Evolutionary conservation across 2,329 filamentous ascomycete genomes (phyloP).

Genomic region (Epichloe hybrida): DNA sequence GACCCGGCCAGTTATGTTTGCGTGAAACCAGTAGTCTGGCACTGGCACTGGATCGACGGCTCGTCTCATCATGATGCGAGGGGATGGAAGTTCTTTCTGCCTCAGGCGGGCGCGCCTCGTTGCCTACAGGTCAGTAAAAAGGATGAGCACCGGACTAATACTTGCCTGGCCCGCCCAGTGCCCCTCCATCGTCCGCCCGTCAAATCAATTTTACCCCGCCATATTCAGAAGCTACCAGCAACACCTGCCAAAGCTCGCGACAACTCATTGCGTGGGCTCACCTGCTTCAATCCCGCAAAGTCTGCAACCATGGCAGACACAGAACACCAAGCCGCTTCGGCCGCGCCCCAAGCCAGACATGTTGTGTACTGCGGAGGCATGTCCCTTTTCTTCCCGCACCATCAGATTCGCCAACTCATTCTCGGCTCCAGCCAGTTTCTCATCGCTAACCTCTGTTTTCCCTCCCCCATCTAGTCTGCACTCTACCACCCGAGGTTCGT

Average conservation of each 20-base stretch:
- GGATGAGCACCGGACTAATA: too few species aligned
- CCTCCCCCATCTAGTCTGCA: constrained; percentile 38
- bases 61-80: too few species aligned
- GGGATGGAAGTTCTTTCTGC: too few species aligned
- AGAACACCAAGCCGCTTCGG: constrained; percentile 29
- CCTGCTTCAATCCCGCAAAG: constrained; percentile 5
- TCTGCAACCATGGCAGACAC: constrained; percentile 38
- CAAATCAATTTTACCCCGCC: constrained; percentile 15
- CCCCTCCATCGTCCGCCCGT: constrained; percentile 1
- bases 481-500: constrained; percentile 50
- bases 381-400: constrained; percentile 12
- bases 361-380: constrained; percentile 47
- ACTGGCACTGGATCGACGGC: too few species aligned
- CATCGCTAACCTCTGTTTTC: not conserved
- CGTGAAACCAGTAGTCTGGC: too few species aligned
- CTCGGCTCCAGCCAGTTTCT: not conserved
- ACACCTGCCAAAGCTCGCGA: constrained; percentile 12
- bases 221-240: not conserved
- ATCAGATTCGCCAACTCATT: not conserved
- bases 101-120: constrained; percentile 1
- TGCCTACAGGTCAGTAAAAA: too few species aligned
- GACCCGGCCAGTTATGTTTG: too few species aligned
- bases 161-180: too few species aligned
- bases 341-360: constrained; percentile 29
- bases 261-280: constrained; percentile 8